Evolutionary conservation across 306 rosid genomes (phyloP).

Genomic region (Macrotyloma uniflorum): DNA sequence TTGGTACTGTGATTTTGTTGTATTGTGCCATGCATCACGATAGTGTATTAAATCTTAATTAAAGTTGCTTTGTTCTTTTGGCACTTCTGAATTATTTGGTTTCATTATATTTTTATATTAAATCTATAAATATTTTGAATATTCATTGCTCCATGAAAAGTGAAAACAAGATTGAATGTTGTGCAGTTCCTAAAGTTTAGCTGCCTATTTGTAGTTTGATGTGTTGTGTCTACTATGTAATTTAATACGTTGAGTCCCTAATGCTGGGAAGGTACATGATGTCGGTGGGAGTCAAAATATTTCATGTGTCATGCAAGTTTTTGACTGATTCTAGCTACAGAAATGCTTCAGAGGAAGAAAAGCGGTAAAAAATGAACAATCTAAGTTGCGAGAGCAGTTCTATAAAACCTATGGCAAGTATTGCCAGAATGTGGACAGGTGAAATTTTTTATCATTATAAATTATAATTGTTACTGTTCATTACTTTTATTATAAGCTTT

Average conservation of each 20-base stretch:
- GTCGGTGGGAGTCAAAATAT: background rate
- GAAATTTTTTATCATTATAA: conserved; percentile 20
- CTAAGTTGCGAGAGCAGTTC: conserved; percentile 65
- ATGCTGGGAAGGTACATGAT: conserved; percentile 5
- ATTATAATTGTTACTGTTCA: conserved; percentile 2
- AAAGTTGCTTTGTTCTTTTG: background rate
- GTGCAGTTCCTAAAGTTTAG: background rate
- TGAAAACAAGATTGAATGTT: background rate
- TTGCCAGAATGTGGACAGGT: conserved; percentile 77
- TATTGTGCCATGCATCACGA: background rate
- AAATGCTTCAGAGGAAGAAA: conserved; percentile 93
- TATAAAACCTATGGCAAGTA: conserved; percentile 54
- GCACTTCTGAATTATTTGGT: background rate
- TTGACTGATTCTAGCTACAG: conserved; percentile 71
- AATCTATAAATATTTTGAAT: background rate
- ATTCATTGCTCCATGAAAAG: background rate
- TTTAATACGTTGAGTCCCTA: background rate
- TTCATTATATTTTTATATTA: background rate
- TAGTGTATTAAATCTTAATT: background rate
- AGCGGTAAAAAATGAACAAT: conserved; percentile 58
- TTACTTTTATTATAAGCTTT: background rate
- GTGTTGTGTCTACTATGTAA: background rate
- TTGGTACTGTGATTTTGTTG: background rate
- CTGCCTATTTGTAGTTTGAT: conserved; percentile 5
- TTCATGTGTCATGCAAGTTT: conserved; percentile 29